A percentile compares a stretch with the other conserved stretches of the same genome.
Conservation (phyloP, 2,329 filamentous ascomycete species). For the Calonectria montana region DNA sequence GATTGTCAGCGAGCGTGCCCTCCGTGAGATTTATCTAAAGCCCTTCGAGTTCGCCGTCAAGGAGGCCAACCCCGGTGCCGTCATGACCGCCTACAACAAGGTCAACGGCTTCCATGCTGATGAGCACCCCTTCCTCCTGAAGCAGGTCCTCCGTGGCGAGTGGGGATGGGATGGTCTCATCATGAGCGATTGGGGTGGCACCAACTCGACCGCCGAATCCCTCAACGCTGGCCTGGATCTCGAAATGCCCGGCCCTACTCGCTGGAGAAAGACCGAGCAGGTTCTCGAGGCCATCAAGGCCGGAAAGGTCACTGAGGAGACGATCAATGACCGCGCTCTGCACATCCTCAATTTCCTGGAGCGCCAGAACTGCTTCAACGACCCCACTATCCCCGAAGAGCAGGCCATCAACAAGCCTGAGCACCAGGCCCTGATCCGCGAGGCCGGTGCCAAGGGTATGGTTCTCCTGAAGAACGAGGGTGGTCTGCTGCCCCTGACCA, state of each 20-base stretch:
- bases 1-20: conserved; percentile 21
- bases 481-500: conserved; percentile 64
- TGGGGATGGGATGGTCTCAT: conserved; percentile 50
- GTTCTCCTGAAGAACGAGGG: conserved; percentile 72
- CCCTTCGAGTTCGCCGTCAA: conserved; percentile 52
- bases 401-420: conserved; percentile 41
- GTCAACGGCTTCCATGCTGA: conserved; percentile 53
- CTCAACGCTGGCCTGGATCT: conserved; percentile 39
- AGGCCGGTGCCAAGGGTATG: conserved; percentile 59
- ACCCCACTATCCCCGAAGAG: conserved; percentile 27
- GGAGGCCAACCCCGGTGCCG: conserved; percentile 48
- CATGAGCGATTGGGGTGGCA: conserved; percentile 40
- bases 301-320: conserved; percentile 13
- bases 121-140: conserved; percentile 20
- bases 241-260: conserved; percentile 47
- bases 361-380: conserved; percentile 15
- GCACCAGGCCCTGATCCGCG: conserved; percentile 29
- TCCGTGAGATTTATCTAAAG: conserved; percentile 40
- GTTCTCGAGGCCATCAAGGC: conserved; percentile 19
- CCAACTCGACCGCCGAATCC: conserved; percentile 38
- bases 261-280: conserved; percentile 17
- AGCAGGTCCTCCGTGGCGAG: conserved; percentile 49
- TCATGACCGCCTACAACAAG: conserved; percentile 42
- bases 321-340: conserved; percentile 11
- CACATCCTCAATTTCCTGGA: conserved; percentile 15